Base-by-base conservation (phyloP, 768 basidiomycete genomes). In the Mycena amicta region DNA sequence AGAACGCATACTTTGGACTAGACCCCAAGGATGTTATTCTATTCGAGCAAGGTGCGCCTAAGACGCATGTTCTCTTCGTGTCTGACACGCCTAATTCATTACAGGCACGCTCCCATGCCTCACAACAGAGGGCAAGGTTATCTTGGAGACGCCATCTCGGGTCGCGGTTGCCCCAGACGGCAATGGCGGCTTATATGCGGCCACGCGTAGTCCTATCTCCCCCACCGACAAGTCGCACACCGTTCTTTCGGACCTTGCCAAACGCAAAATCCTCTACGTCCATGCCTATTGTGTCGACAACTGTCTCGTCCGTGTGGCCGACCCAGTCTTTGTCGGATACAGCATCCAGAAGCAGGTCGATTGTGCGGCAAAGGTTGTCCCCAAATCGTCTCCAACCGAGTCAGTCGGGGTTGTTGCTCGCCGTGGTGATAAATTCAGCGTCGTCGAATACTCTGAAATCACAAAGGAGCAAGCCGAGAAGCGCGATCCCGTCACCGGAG, bases 241-340 rank as follows among this genome's bases (percentile, higher is more conserved):
- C 22, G 94, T 98, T 49, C 87, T 99, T 40, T 81, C 89, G 39
- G 94, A 98, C 72, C 83, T 98, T 62, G 76, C 79, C 25, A 70
- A 76, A 40, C 92, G 93, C 63, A 84, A 86, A 40, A 77, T 98
- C 61, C 82, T 86, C 57, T 97, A 96, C 74, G 82, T 99, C 50
- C 96, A 99, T 74, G 91, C 88, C 2, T 98, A 97, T 78, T 88
- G 96, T 68, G 97, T 99, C 67, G 97, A 99, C 80, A 99, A 99
- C 79, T 98, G 97, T 74, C 90, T 99, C 58, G 97, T 98, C 62
- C 86, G 89, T 60, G 93, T 99, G 54, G 97, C 95, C 49, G 97
- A 99, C 72, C 97, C 97, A 15, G 85, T 95, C 69, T 99, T 99
- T 83, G 78, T 98, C 64, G 97, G 97, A 25, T 95, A 92, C 77